Evolutionary conservation across 345 rosid species (phyloP).

Genomic region (Dipteronia sinensis): DNA sequence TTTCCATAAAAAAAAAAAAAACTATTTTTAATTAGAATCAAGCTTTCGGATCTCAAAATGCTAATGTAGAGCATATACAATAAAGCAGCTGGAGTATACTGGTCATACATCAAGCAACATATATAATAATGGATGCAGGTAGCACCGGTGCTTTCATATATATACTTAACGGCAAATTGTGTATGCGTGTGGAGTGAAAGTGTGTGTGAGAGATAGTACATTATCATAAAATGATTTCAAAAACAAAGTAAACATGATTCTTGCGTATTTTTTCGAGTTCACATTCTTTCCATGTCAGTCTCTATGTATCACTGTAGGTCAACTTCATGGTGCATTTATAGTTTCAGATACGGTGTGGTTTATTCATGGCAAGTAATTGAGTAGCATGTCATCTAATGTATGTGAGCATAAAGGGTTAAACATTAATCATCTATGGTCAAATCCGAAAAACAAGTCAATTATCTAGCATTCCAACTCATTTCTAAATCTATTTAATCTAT

Average conservation of each 20-base stretch:
- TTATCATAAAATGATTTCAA: background rate
- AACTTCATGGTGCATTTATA: background rate
- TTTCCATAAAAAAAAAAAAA: background rate
- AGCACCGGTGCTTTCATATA: background rate
- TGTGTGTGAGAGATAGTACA: background rate
- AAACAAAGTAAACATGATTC: background rate
- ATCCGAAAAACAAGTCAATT: background rate
- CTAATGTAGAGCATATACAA: background rate
- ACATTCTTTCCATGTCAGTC: background rate
- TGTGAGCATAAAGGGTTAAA: background rate
- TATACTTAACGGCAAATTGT: background rate
- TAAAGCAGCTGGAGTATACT: background rate
- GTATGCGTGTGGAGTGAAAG: background rate
- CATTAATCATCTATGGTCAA: background rate
- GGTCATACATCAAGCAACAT: background rate
- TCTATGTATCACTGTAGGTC: background rate
- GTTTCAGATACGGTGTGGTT: background rate
- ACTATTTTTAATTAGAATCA: constrained; percentile 1
- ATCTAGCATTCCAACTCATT: background rate
- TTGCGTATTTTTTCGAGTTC: background rate
- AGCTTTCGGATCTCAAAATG: background rate
- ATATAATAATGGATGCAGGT: background rate
- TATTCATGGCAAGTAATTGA: background rate
- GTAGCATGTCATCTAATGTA: background rate
- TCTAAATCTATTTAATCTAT: background rate